Percentiles rank a stretch among this genome's conserved stretches.
Conservation (phyloP, 768 basidiomycete genomes). For the Omphalotus guepiniiformis region DNA sequence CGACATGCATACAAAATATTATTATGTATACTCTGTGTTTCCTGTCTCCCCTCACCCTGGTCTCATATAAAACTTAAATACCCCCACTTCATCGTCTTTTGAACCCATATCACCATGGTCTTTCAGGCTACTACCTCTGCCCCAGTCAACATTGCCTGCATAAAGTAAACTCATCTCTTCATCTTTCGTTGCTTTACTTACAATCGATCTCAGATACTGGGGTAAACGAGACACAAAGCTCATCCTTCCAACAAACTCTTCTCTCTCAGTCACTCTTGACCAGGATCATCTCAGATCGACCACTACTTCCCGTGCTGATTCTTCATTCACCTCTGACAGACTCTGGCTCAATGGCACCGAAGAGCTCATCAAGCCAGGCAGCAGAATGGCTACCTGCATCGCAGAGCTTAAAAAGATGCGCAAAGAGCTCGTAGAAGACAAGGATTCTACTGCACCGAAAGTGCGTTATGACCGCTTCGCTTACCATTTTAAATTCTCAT, state of each 20-base stretch:
- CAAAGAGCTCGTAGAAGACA: constrained; percentile 65
- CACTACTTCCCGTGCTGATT: constrained; percentile 85
- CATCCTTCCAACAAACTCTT: constrained; percentile 96
- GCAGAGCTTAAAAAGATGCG: constrained; percentile 79
- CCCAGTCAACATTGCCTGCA: constrained; percentile 97
- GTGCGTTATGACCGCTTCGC: constrained; percentile 32
- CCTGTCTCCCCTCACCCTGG: too few relatives aligned
- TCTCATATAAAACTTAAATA: too few relatives aligned
- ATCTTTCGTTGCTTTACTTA: background rate
- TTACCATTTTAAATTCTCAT: constrained; percentile 8
- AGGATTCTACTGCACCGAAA: constrained; percentile 59
- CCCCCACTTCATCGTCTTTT: too few relatives aligned
- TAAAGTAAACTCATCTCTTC: constrained; percentile 58
- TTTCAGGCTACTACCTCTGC: constrained; percentile 89
- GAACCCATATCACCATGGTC: too few relatives aligned
- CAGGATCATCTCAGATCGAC: constrained; percentile 95
- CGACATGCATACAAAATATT: too few relatives aligned
- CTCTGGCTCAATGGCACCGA: constrained; percentile 95
- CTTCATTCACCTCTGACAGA: constrained; percentile 66
- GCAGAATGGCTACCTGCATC: constrained; percentile 83
- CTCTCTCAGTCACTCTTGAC: constrained; percentile 94
- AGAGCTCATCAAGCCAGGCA: constrained; percentile 80
- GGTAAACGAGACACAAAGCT: constrained; percentile 95
- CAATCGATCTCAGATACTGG: constrained; percentile 72
- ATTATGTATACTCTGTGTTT: too few relatives aligned